Percentiles rank a stretch among this genome's conserved stretches.
Conservation (phyloP, 192 early-diverging fungal species). For the Funneliformis geosporum region DNA sequence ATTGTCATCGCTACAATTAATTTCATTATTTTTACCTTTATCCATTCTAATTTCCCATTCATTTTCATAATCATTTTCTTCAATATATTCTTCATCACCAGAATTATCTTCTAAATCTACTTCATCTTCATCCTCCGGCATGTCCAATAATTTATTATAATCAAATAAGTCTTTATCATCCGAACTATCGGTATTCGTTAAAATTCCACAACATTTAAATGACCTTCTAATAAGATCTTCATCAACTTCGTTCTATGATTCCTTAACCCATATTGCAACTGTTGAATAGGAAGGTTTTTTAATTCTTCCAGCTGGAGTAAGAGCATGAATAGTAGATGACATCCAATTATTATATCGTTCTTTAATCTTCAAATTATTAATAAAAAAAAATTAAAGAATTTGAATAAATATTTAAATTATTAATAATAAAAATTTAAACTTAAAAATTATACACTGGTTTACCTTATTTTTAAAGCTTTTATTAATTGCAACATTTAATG, state of each 20-base stretch:
- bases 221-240: neutral
- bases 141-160: neutral
- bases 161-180: constrained; percentile 7
- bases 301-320: neutral
- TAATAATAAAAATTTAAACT: neutral
- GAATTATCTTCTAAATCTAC: no score
- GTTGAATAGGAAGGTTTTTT: neutral
- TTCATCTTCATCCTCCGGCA: no score
- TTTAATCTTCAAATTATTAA: no score
- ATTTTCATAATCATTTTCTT: no score
- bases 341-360: constrained; percentile 19
- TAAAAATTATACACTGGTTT: neutral
- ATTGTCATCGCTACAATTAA: no score
- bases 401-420: no score
- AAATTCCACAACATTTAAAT: neutral
- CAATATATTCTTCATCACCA: no score
- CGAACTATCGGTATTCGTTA: neutral
- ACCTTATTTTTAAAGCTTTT: constrained; percentile 3
- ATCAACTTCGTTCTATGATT: neutral
- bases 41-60: no score
- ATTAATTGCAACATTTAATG: constrained; percentile 7
- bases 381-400: neutral
- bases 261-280: no score
- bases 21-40: no score
- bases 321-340: neutral